Conservation (phyloP, 2,329 filamentous ascomycete genomes). For the Trichoderma lentiforme region DNA sequence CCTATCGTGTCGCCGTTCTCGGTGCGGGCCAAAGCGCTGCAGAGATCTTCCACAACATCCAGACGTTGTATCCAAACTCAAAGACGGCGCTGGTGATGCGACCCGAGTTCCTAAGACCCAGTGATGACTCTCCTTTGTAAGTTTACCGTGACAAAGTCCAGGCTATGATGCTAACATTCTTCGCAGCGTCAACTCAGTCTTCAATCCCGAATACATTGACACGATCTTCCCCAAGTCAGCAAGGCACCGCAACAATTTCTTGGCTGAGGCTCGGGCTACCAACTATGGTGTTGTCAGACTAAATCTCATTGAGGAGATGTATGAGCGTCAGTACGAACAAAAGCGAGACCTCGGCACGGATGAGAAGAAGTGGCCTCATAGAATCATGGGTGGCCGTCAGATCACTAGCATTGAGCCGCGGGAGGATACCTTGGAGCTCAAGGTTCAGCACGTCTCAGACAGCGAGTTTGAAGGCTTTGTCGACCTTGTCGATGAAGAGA, state of each 20-base stretch:
- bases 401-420: conserved; percentile 59
- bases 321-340: conserved; percentile 84
- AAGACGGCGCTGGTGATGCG: conserved; percentile 77
- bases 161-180: conserved; percentile 27
- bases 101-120: conserved; percentile 78
- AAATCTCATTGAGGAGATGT: conserved; percentile 85
- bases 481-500: conserved; percentile 48
- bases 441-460: conserved; percentile 48
- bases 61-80: conserved; percentile 76
- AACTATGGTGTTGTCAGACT: conserved; percentile 95
- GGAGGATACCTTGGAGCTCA: conserved; percentile 54
- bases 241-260: conserved; percentile 55
- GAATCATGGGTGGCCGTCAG: conserved; percentile 68
- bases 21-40: conserved; percentile 90
- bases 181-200: conserved; percentile 85
- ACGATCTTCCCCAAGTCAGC: conserved; percentile 66
- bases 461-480: conserved; percentile 41
- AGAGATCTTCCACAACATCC: conserved; percentile 90
- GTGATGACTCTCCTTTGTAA: conserved; percentile 94
- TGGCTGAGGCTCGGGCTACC: conserved; percentile 73
- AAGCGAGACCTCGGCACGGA: conserved; percentile 65
- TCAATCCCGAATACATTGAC: conserved; percentile 84
- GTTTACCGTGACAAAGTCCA: conserved; percentile 27
- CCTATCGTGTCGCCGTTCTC: conserved; percentile 76
- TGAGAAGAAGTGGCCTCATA: conserved; percentile 74